Evolutionary conservation across 108 stramenopile species (phyloP).

Genomic region (Schizochytrium sp.): DNA sequence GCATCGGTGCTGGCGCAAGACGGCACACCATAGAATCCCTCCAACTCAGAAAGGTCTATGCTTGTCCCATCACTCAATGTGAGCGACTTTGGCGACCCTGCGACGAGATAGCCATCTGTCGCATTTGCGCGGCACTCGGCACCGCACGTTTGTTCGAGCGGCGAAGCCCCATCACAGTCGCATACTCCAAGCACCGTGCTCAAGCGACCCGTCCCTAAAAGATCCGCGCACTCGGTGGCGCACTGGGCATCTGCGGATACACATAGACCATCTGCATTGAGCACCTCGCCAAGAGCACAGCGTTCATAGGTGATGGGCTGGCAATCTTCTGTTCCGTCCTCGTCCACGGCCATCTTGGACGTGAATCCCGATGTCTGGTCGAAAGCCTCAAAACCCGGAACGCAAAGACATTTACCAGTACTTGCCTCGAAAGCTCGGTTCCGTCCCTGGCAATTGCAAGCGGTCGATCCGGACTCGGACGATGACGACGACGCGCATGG

Average conservation of each 20-base stretch:
- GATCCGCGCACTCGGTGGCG: constrained; percentile 26
- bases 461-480: constrained; percentile 18
- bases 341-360: constrained; percentile 22
- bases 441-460: constrained; percentile 45
- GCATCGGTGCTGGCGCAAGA: background rate
- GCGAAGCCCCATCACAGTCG: constrained; percentile 35
- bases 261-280: constrained; percentile 40
- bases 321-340: constrained; percentile 47
- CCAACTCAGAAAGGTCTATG: background rate
- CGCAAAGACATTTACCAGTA: constrained; percentile 53
- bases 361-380: constrained; percentile 32
- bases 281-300: constrained; percentile 33
- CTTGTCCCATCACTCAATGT: background rate
- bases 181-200: constrained; percentile 39
- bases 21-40: background rate
- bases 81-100: background rate
- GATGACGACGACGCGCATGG: constrained; percentile 37
- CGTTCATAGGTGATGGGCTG: constrained; percentile 53
- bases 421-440: constrained; percentile 51
- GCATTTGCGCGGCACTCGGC: constrained; percentile 26
- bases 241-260: background rate
- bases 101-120: background rate
- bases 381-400: constrained; percentile 50
- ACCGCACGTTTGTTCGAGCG: constrained; percentile 42
- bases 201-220: background rate